Base-by-base conservation (phyloP, 306 rosid genomes). In the Luffa acutangula region DNA sequence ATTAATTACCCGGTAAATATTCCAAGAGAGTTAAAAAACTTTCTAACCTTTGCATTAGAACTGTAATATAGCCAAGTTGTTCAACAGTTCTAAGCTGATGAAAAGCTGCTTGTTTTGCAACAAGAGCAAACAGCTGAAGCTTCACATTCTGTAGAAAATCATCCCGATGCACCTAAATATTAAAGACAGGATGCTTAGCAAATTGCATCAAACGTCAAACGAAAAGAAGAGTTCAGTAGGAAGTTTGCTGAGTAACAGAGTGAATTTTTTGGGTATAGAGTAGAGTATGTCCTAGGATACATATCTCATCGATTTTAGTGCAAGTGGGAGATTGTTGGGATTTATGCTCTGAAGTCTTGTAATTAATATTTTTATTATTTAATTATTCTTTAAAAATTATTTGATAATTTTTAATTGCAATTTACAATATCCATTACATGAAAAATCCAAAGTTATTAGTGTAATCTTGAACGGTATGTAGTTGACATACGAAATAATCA, bases 31-130 rank as follows among this genome's bases (percentile, higher is more conserved):
- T 71, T 9, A 25, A 59, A 79, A 49, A 65, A 54, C 13, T n/a
- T 58, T 34, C 89, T 85, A 73, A 90, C 99, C 96, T 91, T 85
- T 81, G 88, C 90, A 78, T 70, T 76, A 95, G 92, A 76, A 66
- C 83, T 57, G 99, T 87, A 76, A 92, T 86, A 84, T 95, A 95
- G 75, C 99, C 99, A 54, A 95, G 96, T 80, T 95, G 99, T 87
- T 95, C 99, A 82, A 95, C 99, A 54, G 93, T 83, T 82, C 97
- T 90, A 85, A 95, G 97, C 89, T 95, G 99, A 86, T 95, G 97
- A 85, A 92, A 95, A 25, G 97, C 89, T 25, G 99, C 89, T 76
- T 91, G 96, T 91, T 95, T 89, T 11, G 97, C 97, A 76, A 91
- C 79, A 79, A 88, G 94, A 43, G 87, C 91, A 83, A 95, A 91